Evolutionary conservation across 352 stramenopile species (phyloP), one percentile per base, ranked within the genome.

Genomic region (Globisporangium solare): DNA sequence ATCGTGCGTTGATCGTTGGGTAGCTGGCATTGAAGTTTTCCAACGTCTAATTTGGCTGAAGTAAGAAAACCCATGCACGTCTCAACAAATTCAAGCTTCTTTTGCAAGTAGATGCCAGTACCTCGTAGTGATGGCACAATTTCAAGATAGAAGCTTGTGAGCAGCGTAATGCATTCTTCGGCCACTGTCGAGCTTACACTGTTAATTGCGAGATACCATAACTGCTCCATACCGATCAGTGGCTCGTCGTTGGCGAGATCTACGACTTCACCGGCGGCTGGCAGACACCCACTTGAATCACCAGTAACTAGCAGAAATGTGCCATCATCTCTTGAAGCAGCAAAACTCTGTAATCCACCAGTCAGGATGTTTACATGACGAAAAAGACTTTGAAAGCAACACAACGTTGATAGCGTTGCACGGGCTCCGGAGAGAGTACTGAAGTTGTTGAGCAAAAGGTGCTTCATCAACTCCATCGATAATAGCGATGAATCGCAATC

Each of bases 331-430:
- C 55, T 18, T 21, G 39, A 27, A 13, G 56, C n/a, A 35, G 42
- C 35, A 11, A 68, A 81, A 2, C 61, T 66, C 35, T 81, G 63
- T 0, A 90, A 51, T 0, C 67, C 70, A 22, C 74, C 72, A 4
- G 56, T 62, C 10, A 54, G 24, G 15, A 78, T 7, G 31, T 93
- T 93, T n/a, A 91, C 58, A 2, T 65, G 61, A 2, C 68, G 71
- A 47, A 93, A 93, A 11, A 93, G 61, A 8, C 70, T 67, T 35
- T 93, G 79, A 51, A 93, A 89, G 49, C 83, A 91, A 52, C 64
- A 80, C 1, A 89, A 45, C 0, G 71, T 68, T 0, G 79, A 75
- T 5, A 76, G 50, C 0, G 73, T 78, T 50, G 88, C 83, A 0
- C 59, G 52, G 17, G 68, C 24, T 0, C 51, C 58, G 14, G 58